These are phyloP conservation scores for Mortierella sp. DNA, from an alignment of 371 early-diverging fungal species.

Conservation along the genomic window DNA sequence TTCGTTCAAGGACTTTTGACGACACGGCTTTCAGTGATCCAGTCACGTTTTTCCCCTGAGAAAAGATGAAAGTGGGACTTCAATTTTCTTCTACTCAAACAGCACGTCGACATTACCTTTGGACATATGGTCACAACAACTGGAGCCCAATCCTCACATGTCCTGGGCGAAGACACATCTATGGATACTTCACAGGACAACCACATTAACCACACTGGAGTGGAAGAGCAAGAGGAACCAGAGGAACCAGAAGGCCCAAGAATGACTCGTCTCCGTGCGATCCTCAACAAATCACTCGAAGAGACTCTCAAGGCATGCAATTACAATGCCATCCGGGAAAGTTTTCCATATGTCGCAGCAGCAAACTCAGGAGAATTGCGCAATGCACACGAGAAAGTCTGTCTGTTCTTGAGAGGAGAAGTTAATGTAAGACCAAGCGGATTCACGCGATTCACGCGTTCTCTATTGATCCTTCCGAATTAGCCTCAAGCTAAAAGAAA, in stretches of 20 bases:
- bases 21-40: too few relatives aligned
- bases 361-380: constrained; percentile 23
- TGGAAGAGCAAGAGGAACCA: constrained; percentile 12
- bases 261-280: constrained; percentile 44
- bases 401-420: constrained; percentile 37
- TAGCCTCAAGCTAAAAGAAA: too few relatives aligned
- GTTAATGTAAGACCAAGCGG: constrained; percentile 30
- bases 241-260: constrained; percentile 43
- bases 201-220: background rate
- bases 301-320: constrained; percentile 50
- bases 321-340: constrained; percentile 32
- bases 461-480: background rate
- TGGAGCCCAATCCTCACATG: background rate
- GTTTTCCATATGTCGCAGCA: constrained; percentile 31
- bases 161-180: constrained; percentile 6
- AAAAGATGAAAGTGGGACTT: too few relatives aligned
- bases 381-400: constrained; percentile 45
- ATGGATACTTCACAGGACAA: constrained; percentile 20
- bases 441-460: background rate
- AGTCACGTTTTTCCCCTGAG: too few relatives aligned
- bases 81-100: background rate
- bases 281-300: constrained; percentile 41
- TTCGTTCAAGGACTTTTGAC: too few relatives aligned
- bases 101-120: background rate
- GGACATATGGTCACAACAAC: constrained; percentile 7